These are phyloP conservation scores for Fusarium decemcellulare DNA, from an alignment of 2,329 filamentous ascomycete genomes.

Conservation along the genomic window DNA sequence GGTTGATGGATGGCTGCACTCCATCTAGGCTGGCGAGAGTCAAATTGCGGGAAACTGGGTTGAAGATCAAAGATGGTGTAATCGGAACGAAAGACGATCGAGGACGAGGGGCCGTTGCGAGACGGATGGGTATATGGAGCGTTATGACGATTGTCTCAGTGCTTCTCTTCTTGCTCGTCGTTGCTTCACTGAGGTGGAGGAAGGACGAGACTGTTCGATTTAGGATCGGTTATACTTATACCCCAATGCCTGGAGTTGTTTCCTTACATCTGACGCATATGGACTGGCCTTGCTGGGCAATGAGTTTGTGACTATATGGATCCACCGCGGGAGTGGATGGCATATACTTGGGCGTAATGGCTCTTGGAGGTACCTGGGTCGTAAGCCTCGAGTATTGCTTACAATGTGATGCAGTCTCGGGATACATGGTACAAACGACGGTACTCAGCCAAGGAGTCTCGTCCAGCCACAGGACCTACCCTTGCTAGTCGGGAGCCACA, in stretches of 20 bases:
- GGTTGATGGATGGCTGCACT: background rate
- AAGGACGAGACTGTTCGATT: slow-evolving; percentile 41
- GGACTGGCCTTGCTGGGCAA: slow-evolving; percentile 10
- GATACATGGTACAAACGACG: slow-evolving; percentile 2
- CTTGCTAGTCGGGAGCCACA: background rate
- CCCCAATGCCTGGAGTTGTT: slow-evolving; percentile 48
- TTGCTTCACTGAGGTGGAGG: slow-evolving; percentile 20
- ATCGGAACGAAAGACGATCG: slow-evolving; percentile 35
- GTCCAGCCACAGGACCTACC: slow-evolving; percentile 1
- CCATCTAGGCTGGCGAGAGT: background rate
- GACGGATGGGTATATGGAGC: slow-evolving; percentile 26
- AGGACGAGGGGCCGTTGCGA: slow-evolving; percentile 29
- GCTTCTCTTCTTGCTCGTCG: slow-evolving; percentile 32
- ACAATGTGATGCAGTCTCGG: background rate
- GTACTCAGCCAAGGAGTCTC: slow-evolving; percentile 6
- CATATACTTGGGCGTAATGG: background rate
- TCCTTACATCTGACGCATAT: slow-evolving; percentile 26
- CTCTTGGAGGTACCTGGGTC: background rate
- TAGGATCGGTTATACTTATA: slow-evolving; percentile 48
- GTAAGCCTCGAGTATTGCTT: background rate
- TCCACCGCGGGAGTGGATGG: background rate
- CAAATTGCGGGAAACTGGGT: background rate
- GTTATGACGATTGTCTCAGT: slow-evolving; percentile 37
- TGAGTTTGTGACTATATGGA: background rate
- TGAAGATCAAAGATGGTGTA: slow-evolving; percentile 27